These are phyloP conservation scores for Karstenula rhodostoma DNA, from an alignment of 2,329 filamentous ascomycete species.

Conservation along the genomic window DNA sequence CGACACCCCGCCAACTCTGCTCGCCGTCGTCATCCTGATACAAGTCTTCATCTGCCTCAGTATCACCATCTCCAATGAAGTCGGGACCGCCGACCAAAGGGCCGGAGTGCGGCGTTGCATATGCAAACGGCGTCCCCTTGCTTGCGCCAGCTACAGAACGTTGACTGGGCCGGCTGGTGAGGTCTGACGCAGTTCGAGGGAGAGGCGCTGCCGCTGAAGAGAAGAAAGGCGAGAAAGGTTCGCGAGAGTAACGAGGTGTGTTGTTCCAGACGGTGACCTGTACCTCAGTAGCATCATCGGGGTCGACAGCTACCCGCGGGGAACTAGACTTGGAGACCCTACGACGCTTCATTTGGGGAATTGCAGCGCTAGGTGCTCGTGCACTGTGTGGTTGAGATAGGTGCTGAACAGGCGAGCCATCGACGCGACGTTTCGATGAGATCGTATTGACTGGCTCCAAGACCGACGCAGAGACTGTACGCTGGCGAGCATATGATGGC, in stretches of 20 bases:
- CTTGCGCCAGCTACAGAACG: constrained; percentile 38
- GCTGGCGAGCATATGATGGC: constrained; percentile 34
- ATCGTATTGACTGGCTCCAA: constrained; percentile 30
- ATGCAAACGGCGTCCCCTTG: constrained; percentile 68
- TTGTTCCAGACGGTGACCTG: constrained; percentile 42
- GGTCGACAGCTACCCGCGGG: constrained; percentile 26
- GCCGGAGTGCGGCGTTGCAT: constrained; percentile 75
- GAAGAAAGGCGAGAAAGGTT: constrained; percentile 53
- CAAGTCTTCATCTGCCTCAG: constrained; percentile 45
- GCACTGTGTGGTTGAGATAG: constrained; percentile 40
- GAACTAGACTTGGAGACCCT: constrained; percentile 46
- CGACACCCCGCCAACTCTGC: constrained; percentile 41
- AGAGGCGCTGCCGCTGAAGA: constrained; percentile 37
- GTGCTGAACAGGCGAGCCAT: constrained; percentile 40
- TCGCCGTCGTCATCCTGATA: constrained; percentile 41
- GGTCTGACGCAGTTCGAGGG: constrained; percentile 41
- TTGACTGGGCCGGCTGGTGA: constrained; percentile 55
- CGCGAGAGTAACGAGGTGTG: constrained; percentile 55
- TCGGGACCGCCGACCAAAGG: constrained; percentile 40
- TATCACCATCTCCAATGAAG: constrained; percentile 41
- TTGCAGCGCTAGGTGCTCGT: constrained; percentile 47
- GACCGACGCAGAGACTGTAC: constrained; percentile 41
- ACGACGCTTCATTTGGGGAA: constrained; percentile 56
- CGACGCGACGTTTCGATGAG: constrained; percentile 42
- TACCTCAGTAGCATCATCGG: constrained; percentile 26